Conservation (phyloP, 2,329 filamentous ascomycete genomes). For the Macrophomina pseudophaseolina region DNA sequence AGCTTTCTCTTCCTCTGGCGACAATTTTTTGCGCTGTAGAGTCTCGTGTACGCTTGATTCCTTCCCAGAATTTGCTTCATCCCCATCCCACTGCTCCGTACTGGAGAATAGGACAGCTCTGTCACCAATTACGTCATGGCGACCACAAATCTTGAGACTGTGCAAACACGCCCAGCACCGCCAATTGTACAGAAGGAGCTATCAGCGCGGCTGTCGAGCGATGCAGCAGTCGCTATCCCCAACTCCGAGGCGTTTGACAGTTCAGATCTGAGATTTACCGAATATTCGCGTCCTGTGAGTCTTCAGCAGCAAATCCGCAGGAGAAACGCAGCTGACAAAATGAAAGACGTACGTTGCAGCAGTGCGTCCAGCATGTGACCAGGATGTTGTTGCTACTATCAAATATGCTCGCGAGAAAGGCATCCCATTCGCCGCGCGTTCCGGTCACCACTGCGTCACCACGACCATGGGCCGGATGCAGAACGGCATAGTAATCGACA, state of each 20-base stretch:
- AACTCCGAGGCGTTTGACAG: neutral
- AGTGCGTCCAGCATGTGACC: neutral
- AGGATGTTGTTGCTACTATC: constrained; percentile 7
- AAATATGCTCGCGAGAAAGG: neutral
- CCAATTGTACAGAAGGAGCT: neutral
- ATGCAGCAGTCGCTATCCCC: neutral
- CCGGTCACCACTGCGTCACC: constrained; percentile 22
- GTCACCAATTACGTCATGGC: constrained; percentile 10
- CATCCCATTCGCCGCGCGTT: constrained; percentile 4
- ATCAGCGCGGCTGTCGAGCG: neutral
- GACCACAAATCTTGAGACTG: neutral
- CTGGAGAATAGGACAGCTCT: neutral
- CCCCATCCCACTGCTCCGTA: no score
- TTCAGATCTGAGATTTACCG: constrained; percentile 4
- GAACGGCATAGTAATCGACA: constrained; percentile 4
- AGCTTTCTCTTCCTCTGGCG: neutral
- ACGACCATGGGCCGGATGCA: constrained; percentile 9
- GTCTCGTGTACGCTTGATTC: neutral
- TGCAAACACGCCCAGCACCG: neutral
- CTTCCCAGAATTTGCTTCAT: neutral
- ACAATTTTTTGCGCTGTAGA: neutral
- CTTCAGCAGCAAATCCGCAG: neutral
- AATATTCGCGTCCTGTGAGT: constrained; percentile 2
- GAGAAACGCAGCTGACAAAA: neutral
- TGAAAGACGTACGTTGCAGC: constrained; percentile 15